Base-by-base conservation (phyloP, 805 yeast genomes). In the Pichia scutulata region DNA sequence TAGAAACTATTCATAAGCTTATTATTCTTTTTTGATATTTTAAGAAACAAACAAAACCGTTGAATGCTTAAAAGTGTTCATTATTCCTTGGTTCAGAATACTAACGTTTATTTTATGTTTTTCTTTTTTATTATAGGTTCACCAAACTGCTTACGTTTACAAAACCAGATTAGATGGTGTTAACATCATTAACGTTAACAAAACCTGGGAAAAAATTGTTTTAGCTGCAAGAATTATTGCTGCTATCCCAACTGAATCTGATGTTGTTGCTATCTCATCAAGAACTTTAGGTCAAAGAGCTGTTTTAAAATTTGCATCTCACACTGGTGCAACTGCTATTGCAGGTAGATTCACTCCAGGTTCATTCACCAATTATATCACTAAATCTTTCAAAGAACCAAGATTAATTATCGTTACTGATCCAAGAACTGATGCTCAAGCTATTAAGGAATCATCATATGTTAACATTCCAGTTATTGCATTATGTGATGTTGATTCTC, bases 261-360 rank as follows among this genome's bases (percentile, higher is more conserved):
- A 93, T 72, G 96, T 93, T 71, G 98, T 90, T 73, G 98, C 96
- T 68, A 89, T 95, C 70, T 90, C 98, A 62, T 88, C 98, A 68
- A 92, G 98, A 84, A 90, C 97, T 68, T 92, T 87, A 80, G 99
- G 99, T 73, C 99, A 93, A 82, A 93, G 99, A 83, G 99, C 99
- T 72, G 99, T 92, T 66, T 85, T 93, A 77, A 93, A 93, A 82
- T 93, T 86, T 72, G 97, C 99, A 72, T 88, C 97, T 68, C 98
- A 93, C 90, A 90, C 98, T 68, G 98, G 98, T 77, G 97, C 99
- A 66, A 92, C 98, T 66, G 90, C 99, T 74, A 92, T 93, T 80
- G 99, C 99, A 68, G 99, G 99, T 80, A 89, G 99, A 82, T 93
- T 93, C 87, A 93, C 99, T 69, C 99, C 99, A 79, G 99, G 99